Conservation (phyloP, 495 filamentous ascomycete genomes). For the Penicillium canariense region DNA sequence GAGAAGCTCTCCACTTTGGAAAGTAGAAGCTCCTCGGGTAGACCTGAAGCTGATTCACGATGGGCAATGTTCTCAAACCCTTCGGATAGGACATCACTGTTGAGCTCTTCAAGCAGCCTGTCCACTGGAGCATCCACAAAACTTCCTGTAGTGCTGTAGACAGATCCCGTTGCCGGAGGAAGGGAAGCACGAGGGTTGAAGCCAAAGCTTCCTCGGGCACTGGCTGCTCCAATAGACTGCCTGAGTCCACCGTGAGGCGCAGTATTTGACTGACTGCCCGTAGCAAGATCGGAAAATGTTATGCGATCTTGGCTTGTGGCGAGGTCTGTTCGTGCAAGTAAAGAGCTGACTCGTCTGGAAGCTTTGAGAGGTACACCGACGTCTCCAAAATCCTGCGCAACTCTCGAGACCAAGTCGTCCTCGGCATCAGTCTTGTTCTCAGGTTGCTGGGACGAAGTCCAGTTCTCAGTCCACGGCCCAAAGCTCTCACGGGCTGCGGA, state of each 20-base stretch:
- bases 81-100: constrained; percentile 59
- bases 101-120: constrained; percentile 69
- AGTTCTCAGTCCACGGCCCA: constrained; percentile 41
- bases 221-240: constrained; percentile 73
- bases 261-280: constrained; percentile 47
- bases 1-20: constrained; percentile 70
- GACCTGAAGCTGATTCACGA: constrained; percentile 65
- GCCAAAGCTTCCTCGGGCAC: constrained; percentile 58
- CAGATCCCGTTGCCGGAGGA: constrained; percentile 40
- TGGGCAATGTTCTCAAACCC: constrained; percentile 69
- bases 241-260: constrained; percentile 53
- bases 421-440: constrained; percentile 41
- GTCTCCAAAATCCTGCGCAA: constrained; percentile 75
- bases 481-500: constrained; percentile 55
- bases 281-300: constrained; percentile 67
- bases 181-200: constrained; percentile 45
- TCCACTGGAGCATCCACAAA: constrained; percentile 68
- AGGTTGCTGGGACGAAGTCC: constrained; percentile 33
- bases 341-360: constrained; percentile 85
- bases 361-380: constrained; percentile 66
- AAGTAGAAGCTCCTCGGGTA: constrained; percentile 71
- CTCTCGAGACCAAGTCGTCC: constrained; percentile 63
- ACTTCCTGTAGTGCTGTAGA: constrained; percentile 48
- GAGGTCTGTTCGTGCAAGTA: constrained; percentile 86
- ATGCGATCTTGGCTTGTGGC: constrained; percentile 72